Percentiles rank a stretch among this genome's conserved stretches.
Evolutionary conservation across 225 moss, liverwort and hornwort genomes (phyloP).

Genomic region (Anthoceros angustus): DNA sequence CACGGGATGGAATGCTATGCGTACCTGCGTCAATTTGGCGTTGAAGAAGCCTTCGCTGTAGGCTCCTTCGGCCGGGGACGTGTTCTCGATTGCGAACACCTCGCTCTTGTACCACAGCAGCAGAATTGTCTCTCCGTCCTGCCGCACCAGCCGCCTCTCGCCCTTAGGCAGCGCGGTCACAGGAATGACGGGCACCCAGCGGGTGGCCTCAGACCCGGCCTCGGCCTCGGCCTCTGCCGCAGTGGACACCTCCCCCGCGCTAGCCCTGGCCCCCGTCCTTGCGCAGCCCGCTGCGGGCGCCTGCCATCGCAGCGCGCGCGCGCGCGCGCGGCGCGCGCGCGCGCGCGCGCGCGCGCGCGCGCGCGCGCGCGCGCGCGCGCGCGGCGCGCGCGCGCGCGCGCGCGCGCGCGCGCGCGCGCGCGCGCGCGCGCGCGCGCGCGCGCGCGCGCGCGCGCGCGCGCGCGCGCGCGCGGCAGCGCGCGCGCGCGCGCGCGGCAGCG

Average conservation of each 20-base stretch:
- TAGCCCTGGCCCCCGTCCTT: conserved; percentile 15
- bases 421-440: too few relatives aligned
- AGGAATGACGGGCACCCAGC: conserved; percentile 88
- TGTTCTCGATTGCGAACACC: conserved; percentile 76
- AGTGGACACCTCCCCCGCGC: conserved; percentile 28
- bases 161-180: conserved; percentile 59
- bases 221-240: conserved; percentile 32
- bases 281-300: too few relatives aligned
- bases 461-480: too few relatives aligned
- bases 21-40: conserved; percentile 64
- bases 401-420: too few relatives aligned
- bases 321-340: too few relatives aligned
- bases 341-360: too few relatives aligned
- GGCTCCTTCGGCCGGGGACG: conserved; percentile 85
- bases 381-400: too few relatives aligned
- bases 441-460: too few relatives aligned
- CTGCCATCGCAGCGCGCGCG: too few relatives aligned
- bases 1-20: neutral
- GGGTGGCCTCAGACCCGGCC: conserved; percentile 16
- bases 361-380: too few relatives aligned
- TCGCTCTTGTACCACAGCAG: conserved; percentile 87
- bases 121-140: conserved; percentile 73
- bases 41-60: conserved; percentile 92
- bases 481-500: too few relatives aligned
- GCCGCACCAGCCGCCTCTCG: conserved; percentile 69